Conservation (phyloP, 495 filamentous ascomycete species). For the Barbatosphaeria neglecta region DNA sequence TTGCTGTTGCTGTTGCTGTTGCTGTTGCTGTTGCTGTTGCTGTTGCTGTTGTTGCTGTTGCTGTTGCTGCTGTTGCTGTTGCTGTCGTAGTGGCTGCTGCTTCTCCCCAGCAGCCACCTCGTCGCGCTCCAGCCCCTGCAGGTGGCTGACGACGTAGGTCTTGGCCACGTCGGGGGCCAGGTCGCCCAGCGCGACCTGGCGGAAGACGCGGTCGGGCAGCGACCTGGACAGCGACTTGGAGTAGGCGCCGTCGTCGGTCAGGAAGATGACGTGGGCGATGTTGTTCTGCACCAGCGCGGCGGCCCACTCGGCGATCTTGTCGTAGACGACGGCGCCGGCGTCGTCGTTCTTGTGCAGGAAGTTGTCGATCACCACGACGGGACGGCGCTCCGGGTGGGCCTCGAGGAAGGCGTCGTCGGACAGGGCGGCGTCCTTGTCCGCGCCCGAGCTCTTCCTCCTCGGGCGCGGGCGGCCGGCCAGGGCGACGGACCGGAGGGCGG, state of each 20-base stretch:
- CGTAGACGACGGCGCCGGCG: constrained; percentile 64
- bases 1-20: neutral
- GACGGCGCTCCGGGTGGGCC: constrained; percentile 71
- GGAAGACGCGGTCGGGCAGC: constrained; percentile 83
- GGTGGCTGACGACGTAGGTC: constrained; percentile 75
- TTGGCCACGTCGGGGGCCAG: constrained; percentile 77
- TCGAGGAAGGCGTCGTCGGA: constrained; percentile 84
- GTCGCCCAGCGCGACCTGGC: constrained; percentile 73
- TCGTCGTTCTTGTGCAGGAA: constrained; percentile 75
- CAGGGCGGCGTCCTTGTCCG: constrained; percentile 63
- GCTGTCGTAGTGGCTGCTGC: constrained; percentile 7
- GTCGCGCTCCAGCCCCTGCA: constrained; percentile 38
- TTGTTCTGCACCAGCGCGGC: constrained; percentile 79
- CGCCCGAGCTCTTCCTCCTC: no score
- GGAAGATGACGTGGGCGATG: constrained; percentile 89
- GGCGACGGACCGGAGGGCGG: constrained; percentile 66
- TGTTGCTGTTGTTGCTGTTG: constrained; percentile 11
- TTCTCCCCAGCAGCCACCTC: constrained; percentile 9
- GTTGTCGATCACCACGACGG: constrained; percentile 89
- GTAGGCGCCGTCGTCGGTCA: constrained; percentile 86
- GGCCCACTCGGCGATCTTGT: constrained; percentile 87
- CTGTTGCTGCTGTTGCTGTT: neutral
- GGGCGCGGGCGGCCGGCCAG: constrained; percentile 52
- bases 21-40: constrained; percentile 2
- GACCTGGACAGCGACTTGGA: constrained; percentile 79